Evolutionary conservation across 768 basidiomycete genomes (phyloP).

Genomic region (Mycena vitilis): DNA sequence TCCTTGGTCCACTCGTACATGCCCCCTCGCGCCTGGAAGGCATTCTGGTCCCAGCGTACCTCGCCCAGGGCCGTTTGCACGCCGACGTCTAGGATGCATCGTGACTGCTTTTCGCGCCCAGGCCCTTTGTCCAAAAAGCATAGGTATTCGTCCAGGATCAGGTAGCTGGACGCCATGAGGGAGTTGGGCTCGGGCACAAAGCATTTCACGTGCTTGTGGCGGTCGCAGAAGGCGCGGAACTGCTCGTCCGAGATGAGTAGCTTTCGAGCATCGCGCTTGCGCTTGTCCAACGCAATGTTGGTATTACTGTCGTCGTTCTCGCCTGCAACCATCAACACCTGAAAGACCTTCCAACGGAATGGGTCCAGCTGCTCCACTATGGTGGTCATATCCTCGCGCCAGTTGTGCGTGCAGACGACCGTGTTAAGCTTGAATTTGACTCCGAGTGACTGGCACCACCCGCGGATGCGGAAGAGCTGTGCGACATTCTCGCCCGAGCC

Average conservation of each 20-base stretch:
- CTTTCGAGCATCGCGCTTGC: background rate
- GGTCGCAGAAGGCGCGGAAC: constrained; percentile 6
- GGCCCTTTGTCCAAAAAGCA: constrained; percentile 10
- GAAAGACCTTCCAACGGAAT: constrained; percentile 13
- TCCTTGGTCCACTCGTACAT: constrained; percentile 11
- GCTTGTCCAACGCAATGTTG: constrained; percentile 5
- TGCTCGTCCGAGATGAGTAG: constrained; percentile 10
- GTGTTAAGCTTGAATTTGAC: constrained; percentile 12
- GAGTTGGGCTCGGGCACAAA: constrained; percentile 10
- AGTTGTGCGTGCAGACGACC: constrained; percentile 8
- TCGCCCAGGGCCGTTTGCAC: constrained; percentile 5
- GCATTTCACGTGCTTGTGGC: constrained; percentile 2
- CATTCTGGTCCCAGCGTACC: constrained; percentile 10
- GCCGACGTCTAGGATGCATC: constrained; percentile 2
- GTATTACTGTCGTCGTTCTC: constrained; percentile 3
- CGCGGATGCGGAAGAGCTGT: background rate
- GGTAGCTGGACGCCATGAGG: constrained; percentile 11
- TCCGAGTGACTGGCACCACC: constrained; percentile 6
- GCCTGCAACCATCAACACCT: constrained; percentile 7
- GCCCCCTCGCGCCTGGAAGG: constrained; percentile 9
- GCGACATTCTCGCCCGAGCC: constrained; percentile 5
- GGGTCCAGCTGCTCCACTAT: constrained; percentile 13
- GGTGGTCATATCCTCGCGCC: constrained; percentile 3
- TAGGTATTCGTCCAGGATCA: constrained; percentile 1
- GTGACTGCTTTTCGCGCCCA: constrained; percentile 6